Base-by-base conservation (phyloP, 768 basidiomycete genomes). In the Cystobasidium tubakii region DNA sequence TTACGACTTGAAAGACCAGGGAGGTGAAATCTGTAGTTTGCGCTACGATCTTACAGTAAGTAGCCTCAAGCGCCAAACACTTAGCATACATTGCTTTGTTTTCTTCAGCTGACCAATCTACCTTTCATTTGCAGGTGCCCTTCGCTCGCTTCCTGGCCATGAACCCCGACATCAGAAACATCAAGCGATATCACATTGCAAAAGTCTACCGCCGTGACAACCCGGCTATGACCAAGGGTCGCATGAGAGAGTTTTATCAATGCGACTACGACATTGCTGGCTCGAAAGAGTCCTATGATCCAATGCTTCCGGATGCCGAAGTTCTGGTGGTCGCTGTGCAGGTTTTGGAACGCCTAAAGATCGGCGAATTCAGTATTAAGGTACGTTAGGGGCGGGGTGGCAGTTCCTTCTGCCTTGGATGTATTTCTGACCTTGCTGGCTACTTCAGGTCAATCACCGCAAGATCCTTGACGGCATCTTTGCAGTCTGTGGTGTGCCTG, bases 231-330 rank as follows among this genome's bases (percentile, higher is more conserved):
- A 89, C 88, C 33, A 99, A 99, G 83, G 96, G 96, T 0, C 85
- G 96, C 31, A 96, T 99, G 94, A 87, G 96, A 74, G 96, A 99
- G 83, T 99, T 99, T 79, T 91, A 90, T 79, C 96, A 99, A 82
- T 96, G 95, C 75, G 95, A 99, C 81, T 90, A 98, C 79, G 96
- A 98, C 81, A 92, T 98, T 66, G 87, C 89, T 34, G 96, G 96
- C 10, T 21, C 25, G 1, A 65, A 65, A 65, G 63, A 65, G 63
- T 79, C 81, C 9, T 97, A 91, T 88, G 96, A 99, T 81, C 83
- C 91, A 1, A 99, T 99, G 96, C 91, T 99, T 69, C 91, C 96
- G 10, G 96, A 98, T 79, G 91, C 91, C 0, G 96, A 99, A 81
- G 81, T 96, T 31, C 85, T 98, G 75, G 88, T 88, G 76, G 81